phyloP scores from a whole-genome alignment of 2,329 filamentous ascomycete species.

The Pestalotiopsis sp. region DNA sequence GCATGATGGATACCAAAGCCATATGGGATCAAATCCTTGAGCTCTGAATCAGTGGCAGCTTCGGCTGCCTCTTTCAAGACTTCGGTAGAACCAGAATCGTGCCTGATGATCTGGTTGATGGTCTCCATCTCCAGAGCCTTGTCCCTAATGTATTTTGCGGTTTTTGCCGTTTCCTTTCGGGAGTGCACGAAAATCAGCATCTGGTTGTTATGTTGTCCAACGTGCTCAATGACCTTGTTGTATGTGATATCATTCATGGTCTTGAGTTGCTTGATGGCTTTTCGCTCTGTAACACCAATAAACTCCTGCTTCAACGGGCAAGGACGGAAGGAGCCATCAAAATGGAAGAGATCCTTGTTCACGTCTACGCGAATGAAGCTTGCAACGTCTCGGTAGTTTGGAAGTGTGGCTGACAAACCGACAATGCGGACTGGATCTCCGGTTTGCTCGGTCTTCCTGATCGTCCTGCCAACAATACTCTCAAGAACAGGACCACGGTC shows the following conservation, averaged over 20 bases:
- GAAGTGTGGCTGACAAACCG: constrained; percentile 90
- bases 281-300: constrained; percentile 95
- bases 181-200: constrained; percentile 99
- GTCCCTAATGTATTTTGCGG: constrained; percentile 92
- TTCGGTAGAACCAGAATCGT: constrained; percentile 88
- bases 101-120: constrained; percentile 91
- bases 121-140: constrained; percentile 97
- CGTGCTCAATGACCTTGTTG: constrained; percentile 94
- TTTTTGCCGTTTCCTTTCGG: constrained; percentile 96
- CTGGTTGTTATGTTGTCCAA: constrained; percentile 89
- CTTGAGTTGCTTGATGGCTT: constrained; percentile 98
- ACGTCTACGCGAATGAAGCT: constrained; percentile 91
- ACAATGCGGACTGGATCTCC: constrained; percentile 90
- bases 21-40: constrained; percentile 94
- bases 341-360: constrained; percentile 88
- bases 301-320: constrained; percentile 97
- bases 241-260: constrained; percentile 99
- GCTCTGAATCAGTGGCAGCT: constrained; percentile 78
- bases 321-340: constrained; percentile 90
- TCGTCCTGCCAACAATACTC: constrained; percentile 93
- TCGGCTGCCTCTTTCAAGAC: constrained; percentile 85
- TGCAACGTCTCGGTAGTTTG: constrained; percentile 95
- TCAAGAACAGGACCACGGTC: constrained; percentile 96
- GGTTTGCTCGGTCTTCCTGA: constrained; percentile 90
- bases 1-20: constrained; percentile 98